Evolutionary conservation across 495 filamentous ascomycete genomes (phyloP).

Genomic region (Acidiella bohemica): DNA sequence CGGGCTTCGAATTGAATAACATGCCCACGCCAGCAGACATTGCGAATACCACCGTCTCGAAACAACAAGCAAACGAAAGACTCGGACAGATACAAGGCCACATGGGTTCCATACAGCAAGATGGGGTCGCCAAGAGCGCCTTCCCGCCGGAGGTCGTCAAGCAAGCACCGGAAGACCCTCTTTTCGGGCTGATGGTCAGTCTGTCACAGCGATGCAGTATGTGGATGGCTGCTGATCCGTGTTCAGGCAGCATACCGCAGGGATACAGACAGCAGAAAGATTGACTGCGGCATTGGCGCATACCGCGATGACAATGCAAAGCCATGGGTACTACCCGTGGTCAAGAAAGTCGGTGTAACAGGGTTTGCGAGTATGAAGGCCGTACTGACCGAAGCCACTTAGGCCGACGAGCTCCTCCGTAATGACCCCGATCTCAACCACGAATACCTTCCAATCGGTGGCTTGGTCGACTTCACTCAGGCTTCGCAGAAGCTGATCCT

Average conservation of each 20-base stretch:
- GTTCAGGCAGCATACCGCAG: slow-evolving; percentile 75
- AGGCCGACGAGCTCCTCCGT: slow-evolving; percentile 82
- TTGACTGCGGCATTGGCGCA: slow-evolving; percentile 92
- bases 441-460: slow-evolving; percentile 96
- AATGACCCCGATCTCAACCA: slow-evolving; percentile 86
- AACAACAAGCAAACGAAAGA: slow-evolving; percentile 21
- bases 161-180: slow-evolving; percentile 83
- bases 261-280: slow-evolving; percentile 73
- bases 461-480: slow-evolving; percentile 66
- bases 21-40: slow-evolving; percentile 4
- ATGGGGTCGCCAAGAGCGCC: slow-evolving; percentile 39
- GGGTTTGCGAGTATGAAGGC: too few species aligned
- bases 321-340: slow-evolving; percentile 95
- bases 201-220: too few species aligned
- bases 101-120: slow-evolving; percentile 31
- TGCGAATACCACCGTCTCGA: neutral
- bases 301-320: slow-evolving; percentile 93
- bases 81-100: slow-evolving; percentile 41
- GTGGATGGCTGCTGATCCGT: too few species aligned
- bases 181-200: slow-evolving; percentile 92
- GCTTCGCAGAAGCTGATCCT: slow-evolving; percentile 85
- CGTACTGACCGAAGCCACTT: slow-evolving; percentile 6
- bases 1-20: too few species aligned
- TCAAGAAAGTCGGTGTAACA: slow-evolving; percentile 98
- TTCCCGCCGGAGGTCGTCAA: slow-evolving; percentile 72